Conservation (phyloP, 164 flowering plant species). For the Annona squamosa region DNA sequence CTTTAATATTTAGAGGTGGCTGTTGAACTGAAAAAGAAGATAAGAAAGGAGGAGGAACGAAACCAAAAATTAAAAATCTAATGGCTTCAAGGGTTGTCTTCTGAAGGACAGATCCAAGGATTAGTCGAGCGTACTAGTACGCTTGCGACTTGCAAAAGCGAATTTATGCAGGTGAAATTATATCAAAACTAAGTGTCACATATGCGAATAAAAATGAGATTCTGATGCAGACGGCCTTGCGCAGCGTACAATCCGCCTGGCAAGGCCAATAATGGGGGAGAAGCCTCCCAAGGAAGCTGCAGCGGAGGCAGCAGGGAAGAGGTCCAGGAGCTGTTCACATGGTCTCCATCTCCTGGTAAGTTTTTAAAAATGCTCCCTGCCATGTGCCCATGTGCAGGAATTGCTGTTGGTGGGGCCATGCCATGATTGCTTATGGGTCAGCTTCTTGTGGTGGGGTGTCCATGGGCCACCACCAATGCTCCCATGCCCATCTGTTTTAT, state of each 20-base stretch:
- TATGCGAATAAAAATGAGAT: too few relatives aligned
- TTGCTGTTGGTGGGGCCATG: slow-evolving; percentile 23
- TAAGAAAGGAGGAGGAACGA: too few relatives aligned
- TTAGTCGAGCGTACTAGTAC: too few relatives aligned
- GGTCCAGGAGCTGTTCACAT: slow-evolving; percentile 1
- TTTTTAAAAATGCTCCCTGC: neutral
- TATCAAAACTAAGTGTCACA: too few relatives aligned
- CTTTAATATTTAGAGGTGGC: too few relatives aligned
- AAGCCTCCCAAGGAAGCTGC: slow-evolving; percentile 4
- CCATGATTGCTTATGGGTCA: slow-evolving; percentile 13
- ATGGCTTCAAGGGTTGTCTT: too few relatives aligned
- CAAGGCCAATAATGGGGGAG: slow-evolving; percentile 7
- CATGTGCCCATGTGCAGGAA: slow-evolving; percentile 33
- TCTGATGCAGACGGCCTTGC: too few relatives aligned
- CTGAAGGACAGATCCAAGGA: too few relatives aligned
- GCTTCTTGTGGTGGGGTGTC: neutral
- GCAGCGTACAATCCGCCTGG: neutral
- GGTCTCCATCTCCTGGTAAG: slow-evolving; percentile 1
- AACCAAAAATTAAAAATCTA: too few relatives aligned
- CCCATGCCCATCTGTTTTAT: neutral
- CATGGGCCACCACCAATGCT: neutral
- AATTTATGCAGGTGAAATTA: too few relatives aligned
- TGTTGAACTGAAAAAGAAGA: too few relatives aligned
- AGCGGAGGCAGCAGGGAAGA: neutral
- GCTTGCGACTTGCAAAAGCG: too few relatives aligned